phyloP scores from a whole-genome alignment of 2,329 filamentous ascomycete genomes.

The Cercospora beticola region DNA sequence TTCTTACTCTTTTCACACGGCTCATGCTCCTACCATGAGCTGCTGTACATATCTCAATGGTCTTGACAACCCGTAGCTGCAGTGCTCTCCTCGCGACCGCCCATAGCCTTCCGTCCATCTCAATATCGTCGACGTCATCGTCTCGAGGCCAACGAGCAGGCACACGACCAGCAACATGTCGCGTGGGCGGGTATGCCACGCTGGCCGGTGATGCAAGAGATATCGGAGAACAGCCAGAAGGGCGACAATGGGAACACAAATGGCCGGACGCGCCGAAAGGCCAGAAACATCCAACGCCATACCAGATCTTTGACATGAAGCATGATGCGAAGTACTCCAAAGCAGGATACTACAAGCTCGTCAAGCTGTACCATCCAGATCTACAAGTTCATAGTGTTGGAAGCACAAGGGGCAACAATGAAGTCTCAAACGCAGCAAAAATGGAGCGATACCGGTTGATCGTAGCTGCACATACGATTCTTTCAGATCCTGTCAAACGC shows the following conservation, averaged over 20 bases:
- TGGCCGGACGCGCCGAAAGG: conserved; percentile 41
- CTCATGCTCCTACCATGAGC: conserved; percentile 25
- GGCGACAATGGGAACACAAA: conserved; percentile 27
- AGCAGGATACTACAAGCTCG: conserved; percentile 79
- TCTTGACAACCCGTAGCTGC: conserved; percentile 43
- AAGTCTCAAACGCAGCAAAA: conserved; percentile 60
- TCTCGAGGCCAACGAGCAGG: conserved; percentile 35
- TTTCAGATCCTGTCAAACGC: conserved; percentile 77
- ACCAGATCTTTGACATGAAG: conserved; percentile 74
- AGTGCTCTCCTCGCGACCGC: conserved; percentile 36
- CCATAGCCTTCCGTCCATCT: conserved; percentile 28
- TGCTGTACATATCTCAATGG: conserved; percentile 15
- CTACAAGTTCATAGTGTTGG: conserved; percentile 45
- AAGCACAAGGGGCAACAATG: conserved; percentile 44
- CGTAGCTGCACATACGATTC: conserved; percentile 81
- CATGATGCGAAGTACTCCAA: conserved; percentile 74
- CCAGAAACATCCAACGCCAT: conserved; percentile 67
- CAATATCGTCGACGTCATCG: conserved; percentile 45
- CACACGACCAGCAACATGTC: conserved; percentile 33
- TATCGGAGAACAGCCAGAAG: conserved; percentile 29
- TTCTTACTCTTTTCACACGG: background rate
- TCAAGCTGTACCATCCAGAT: conserved; percentile 96
- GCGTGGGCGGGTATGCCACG: conserved; percentile 34
- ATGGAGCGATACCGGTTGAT: conserved; percentile 90
- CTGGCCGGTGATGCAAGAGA: conserved; percentile 31